phyloP scores from a whole-genome alignment of 2,329 filamentous ascomycete species.

The Epicoccum nigrum region DNA sequence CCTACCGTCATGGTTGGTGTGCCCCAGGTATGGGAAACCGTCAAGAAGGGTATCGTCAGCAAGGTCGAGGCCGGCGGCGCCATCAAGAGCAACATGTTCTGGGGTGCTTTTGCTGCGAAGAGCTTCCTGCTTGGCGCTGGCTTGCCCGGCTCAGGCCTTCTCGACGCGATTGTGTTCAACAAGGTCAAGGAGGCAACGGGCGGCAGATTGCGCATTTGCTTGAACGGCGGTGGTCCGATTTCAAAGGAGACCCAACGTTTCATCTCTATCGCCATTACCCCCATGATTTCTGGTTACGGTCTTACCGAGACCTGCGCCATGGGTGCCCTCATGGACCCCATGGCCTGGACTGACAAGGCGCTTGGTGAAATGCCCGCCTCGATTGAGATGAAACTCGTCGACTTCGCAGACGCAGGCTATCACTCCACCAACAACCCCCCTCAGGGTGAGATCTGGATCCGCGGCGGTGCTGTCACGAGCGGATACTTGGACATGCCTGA shows the following conservation, averaged over 20 bases:
- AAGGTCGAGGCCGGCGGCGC: slow-evolving; percentile 75
- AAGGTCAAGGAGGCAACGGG: slow-evolving; percentile 91
- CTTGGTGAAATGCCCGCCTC: slow-evolving; percentile 79
- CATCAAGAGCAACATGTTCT: slow-evolving; percentile 80
- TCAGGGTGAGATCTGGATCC: slow-evolving; percentile 92
- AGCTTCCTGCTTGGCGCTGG: slow-evolving; percentile 64
- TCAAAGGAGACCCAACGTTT: slow-evolving; percentile 87
- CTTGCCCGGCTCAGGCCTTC: slow-evolving; percentile 69
- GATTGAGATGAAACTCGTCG: slow-evolving; percentile 89
- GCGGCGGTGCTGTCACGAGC: slow-evolving; percentile 74
- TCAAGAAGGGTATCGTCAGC: slow-evolving; percentile 88
- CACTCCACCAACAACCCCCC: slow-evolving; percentile 74
- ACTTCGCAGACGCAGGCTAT: slow-evolving; percentile 89
- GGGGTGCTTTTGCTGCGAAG: slow-evolving; percentile 67
- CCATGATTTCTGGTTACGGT: slow-evolving; percentile 94
- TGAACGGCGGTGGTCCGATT: slow-evolving; percentile 94
- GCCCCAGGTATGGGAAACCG: slow-evolving; percentile 94
- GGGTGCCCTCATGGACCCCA: slow-evolving; percentile 80
- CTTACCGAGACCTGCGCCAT: slow-evolving; percentile 91
- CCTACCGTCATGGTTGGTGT: slow-evolving; percentile 93
- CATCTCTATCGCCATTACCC: slow-evolving; percentile 88
- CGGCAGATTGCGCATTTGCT: slow-evolving; percentile 82
- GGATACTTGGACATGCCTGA: slow-evolving; percentile 86
- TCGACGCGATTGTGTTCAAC: slow-evolving; percentile 87
- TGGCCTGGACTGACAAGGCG: slow-evolving; percentile 78